Percentiles rank a stretch among this genome's conserved stretches.
phyloP scores from a whole-genome alignment of 495 filamentous ascomycete genomes.

The Extremus antarcticus region DNA sequence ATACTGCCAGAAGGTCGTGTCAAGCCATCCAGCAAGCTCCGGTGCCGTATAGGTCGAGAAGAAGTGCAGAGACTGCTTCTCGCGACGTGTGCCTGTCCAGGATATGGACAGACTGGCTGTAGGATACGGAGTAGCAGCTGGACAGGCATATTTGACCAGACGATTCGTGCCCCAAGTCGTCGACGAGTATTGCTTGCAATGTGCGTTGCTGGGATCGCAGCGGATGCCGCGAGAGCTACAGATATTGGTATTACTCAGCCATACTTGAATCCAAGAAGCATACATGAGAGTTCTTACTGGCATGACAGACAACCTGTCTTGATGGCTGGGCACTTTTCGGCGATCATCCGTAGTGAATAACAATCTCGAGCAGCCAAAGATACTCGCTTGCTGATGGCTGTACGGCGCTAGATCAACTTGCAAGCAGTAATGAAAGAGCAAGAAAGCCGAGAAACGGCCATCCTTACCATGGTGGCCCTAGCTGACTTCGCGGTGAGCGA shows the following conservation, averaged over 20 bases:
- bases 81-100: conserved; percentile 1
- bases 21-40: neutral
- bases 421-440: too few relatives aligned
- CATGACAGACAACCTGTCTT: neutral
- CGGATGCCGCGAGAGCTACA: neutral
- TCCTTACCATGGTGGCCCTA: too few relatives aligned
- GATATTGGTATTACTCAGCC: neutral
- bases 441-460: too few relatives aligned
- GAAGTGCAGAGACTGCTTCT: conserved; percentile 3
- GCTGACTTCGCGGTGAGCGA: too few relatives aligned
- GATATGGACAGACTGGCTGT: neutral
- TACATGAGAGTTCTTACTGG: neutral
- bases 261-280: neutral
- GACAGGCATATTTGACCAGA: neutral
- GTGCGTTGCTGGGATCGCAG: neutral
- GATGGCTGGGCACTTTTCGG: neutral
- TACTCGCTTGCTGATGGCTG: too few relatives aligned
- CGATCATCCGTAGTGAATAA: neutral
- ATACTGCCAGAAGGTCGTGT: neutral
- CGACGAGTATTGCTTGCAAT: neutral
- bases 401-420: too few relatives aligned
- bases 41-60: neutral
- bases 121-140: neutral
- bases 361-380: too few relatives aligned
- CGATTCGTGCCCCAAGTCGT: neutral